Evolutionary conservation across 768 basidiomycete species (phyloP), one percentile per base, ranked within the genome.

Genomic region (Mycena haematopus): DNA sequence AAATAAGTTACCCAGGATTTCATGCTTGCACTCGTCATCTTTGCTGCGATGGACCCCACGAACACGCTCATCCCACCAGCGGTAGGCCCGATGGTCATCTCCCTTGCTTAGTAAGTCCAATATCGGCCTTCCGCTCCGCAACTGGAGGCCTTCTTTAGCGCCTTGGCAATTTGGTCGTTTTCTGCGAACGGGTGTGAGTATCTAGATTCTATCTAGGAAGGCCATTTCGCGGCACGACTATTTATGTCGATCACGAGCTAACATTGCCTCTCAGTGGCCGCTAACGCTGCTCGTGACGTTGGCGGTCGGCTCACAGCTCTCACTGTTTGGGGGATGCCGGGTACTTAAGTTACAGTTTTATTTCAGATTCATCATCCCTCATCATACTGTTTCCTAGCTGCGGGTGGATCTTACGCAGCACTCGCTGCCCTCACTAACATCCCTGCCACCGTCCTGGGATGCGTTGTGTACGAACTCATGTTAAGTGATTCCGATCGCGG

Each of bases 241-340:
- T 17, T 14, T 42, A 33, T 21, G 9, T 36, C 21, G 7, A 36
- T 36, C 22, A 19, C 19, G 7, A 29, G 7, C 21, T 22, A 21
- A 45, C 24, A 49, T 21, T n/a, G 9, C 22, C 22, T 24, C 17
- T 24, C 29, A 60, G 58, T 91, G 52, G 80, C 86, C 10, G 78
- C 88, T 29, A 91, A 91, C 72, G 76, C 87, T 2, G 87, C 88
- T 22, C 86, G 89, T 68, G 89, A 90, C 69, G 25, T 91, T 45
- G 89, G 89, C 22, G 86, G 81, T 3, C 84, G 89, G 17, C 63
- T 90, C 21, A 80, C 82, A 66, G 83, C 80, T 1, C 70, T 91
- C 72, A 78, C 85, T 3, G 81, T 90, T 53, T 90, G 85, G 81
- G 89, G 89, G 15, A 67, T 33, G 3, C 67, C 71, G 62, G 81